Percentiles rank a stretch among this genome's conserved stretches.
These are phyloP conservation scores for Yamadazyma songkhlaensis DNA, from an alignment of 1,139 yeast species.

Conservation along the genomic window DNA sequence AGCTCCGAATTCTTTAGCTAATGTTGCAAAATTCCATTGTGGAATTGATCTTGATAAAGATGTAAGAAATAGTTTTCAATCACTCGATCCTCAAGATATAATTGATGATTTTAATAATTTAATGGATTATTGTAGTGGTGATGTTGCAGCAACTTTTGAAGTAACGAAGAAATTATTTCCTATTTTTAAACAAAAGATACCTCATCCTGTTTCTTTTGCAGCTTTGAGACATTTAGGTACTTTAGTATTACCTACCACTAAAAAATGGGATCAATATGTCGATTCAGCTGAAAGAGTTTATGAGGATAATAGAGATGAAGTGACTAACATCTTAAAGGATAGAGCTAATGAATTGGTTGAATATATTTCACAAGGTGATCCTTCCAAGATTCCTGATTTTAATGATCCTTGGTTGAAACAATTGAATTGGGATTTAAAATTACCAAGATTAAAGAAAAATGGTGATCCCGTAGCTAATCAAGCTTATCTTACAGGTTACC, in stretches of 20 bases:
- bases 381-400: conserved; percentile 27
- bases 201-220: conserved; percentile 95
- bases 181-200: conserved; percentile 60
- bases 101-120: conserved; percentile 57
- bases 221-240: conserved; percentile 76
- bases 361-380: conserved; percentile 24
- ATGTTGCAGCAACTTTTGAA: conserved; percentile 71
- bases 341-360: conserved; percentile 62
- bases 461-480: conserved; percentile 79
- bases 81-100: conserved; percentile 53
- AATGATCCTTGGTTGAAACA: conserved; percentile 88
- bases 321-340: conserved; percentile 55
- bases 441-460: conserved; percentile 60
- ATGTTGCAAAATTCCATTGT: conserved; percentile 81
- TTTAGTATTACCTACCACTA: conserved; percentile 77
- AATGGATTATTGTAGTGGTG: conserved; percentile 81
- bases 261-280: conserved; percentile 70
- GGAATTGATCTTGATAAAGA: conserved; percentile 64
- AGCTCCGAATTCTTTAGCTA: conserved; percentile 75
- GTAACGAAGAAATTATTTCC: conserved; percentile 74
- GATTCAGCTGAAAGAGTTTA: conserved; percentile 67
- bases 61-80: conserved; percentile 61
- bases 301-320: conserved; percentile 53
- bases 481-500: conserved; percentile 80
- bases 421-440: conserved; percentile 78